phyloP scores from a whole-genome alignment of 2,329 filamentous ascomycete species.

The Allantophomopsis cytisporea region DNA sequence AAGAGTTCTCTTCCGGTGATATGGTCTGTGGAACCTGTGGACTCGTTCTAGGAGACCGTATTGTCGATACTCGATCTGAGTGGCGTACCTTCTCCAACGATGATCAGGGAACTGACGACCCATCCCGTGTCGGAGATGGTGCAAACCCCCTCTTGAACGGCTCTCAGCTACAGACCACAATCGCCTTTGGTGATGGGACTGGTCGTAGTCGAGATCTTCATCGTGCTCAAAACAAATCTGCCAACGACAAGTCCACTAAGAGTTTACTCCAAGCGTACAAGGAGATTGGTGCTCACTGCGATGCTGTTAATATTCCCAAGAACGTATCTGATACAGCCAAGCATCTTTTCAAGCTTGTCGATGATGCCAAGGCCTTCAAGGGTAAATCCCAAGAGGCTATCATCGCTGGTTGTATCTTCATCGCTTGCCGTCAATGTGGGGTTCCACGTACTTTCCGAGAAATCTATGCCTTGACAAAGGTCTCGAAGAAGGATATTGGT shows the following conservation, averaged over 20 bases:
- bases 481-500: conserved; percentile 95
- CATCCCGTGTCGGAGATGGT: conserved; percentile 92
- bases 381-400: conserved; percentile 90
- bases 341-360: conserved; percentile 87
- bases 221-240: conserved; percentile 71
- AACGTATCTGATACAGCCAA: conserved; percentile 82
- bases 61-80: conserved; percentile 91
- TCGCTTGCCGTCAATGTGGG: conserved; percentile 82
- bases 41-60: conserved; percentile 76
- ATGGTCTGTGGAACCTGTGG: conserved; percentile 89
- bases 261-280: conserved; percentile 69
- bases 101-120: conserved; percentile 91
- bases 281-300: conserved; percentile 78
- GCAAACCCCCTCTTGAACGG: conserved; percentile 83
- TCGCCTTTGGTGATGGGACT: conserved; percentile 68
- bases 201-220: conserved; percentile 62
- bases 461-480: conserved; percentile 84
- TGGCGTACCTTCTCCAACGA: conserved; percentile 99
- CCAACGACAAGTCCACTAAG: conserved; percentile 74
- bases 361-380: conserved; percentile 88
- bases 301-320: conserved; percentile 68
- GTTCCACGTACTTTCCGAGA: conserved; percentile 87
- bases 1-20: conserved; percentile 86
- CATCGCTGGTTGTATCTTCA: conserved; percentile 94
- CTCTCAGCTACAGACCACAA: conserved; percentile 76